Evolutionary conservation across 2,329 filamentous ascomycete species (phyloP).

Genomic region (Penicillium sp.): DNA sequence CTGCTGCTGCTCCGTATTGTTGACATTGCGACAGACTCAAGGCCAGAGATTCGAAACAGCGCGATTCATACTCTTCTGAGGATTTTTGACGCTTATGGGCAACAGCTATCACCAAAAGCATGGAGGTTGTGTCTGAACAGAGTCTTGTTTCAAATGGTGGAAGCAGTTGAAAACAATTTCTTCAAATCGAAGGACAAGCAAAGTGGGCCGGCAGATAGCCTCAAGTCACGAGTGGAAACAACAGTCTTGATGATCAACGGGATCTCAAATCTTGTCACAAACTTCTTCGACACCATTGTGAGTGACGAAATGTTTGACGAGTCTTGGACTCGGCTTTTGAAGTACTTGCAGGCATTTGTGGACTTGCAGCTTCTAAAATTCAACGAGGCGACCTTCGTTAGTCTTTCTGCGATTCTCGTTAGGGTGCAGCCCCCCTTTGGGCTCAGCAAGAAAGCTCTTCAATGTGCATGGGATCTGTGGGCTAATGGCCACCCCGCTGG

Average conservation of each 20-base stretch:
- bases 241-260: slow-evolving; percentile 72
- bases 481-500: slow-evolving; percentile 60
- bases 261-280: slow-evolving; percentile 69
- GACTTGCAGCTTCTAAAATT: slow-evolving; percentile 66
- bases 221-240: slow-evolving; percentile 68
- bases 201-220: slow-evolving; percentile 26
- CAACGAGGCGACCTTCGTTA: slow-evolving; percentile 68
- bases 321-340: slow-evolving; percentile 73
- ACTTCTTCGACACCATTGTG: slow-evolving; percentile 71
- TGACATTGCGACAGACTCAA: slow-evolving; percentile 40
- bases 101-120: slow-evolving; percentile 70
- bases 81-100: slow-evolving; percentile 88
- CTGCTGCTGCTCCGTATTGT: slow-evolving; percentile 41
- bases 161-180: slow-evolving; percentile 61
- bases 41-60: slow-evolving; percentile 49
- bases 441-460: slow-evolving; percentile 51
- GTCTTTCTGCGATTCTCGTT: slow-evolving; percentile 61
- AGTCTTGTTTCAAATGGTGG: slow-evolving; percentile 75
- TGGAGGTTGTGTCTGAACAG: slow-evolving; percentile 82
- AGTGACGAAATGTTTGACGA: slow-evolving; percentile 64
- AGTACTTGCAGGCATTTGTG: slow-evolving; percentile 64
- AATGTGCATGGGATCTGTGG: slow-evolving; percentile 69
- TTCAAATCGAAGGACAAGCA: slow-evolving; percentile 14
- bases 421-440: slow-evolving; percentile 44
- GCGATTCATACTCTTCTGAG: slow-evolving; percentile 87